phyloP scores from a whole-genome alignment of 306 rosid species.

The Vigna mungo region DNA sequence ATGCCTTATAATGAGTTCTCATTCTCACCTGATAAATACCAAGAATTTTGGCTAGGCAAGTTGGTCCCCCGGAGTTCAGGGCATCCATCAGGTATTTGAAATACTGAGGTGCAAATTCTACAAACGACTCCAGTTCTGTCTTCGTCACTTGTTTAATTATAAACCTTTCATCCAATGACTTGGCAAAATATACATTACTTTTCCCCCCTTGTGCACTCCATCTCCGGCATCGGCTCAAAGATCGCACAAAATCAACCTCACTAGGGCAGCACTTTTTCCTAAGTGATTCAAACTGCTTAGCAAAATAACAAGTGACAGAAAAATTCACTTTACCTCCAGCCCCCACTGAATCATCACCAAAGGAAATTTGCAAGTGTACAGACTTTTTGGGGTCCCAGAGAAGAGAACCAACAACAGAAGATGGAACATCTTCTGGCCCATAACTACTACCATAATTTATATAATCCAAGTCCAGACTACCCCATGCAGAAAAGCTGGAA shows the following conservation, averaged over 20 bases:
- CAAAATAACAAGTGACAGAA: constrained; percentile 93
- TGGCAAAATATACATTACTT: constrained; percentile 97
- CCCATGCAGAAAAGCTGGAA: constrained; percentile 80
- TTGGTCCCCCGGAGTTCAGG: constrained; percentile 80
- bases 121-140: constrained; percentile 94
- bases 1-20: constrained; percentile 30
- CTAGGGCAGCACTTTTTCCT: constrained; percentile 89
- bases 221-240: constrained; percentile 86
- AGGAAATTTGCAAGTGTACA: constrained; percentile 75
- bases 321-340: constrained; percentile 81
- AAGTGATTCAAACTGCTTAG: constrained; percentile 84
- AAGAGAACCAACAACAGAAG: constrained; percentile 68
- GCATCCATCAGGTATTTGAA: constrained; percentile 83
- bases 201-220: constrained; percentile 99
- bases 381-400: constrained; percentile 75
- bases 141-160: constrained; percentile 91
- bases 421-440: constrained; percentile 82
- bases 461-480: constrained; percentile 77
- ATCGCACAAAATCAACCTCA: constrained; percentile 82
- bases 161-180: constrained; percentile 92
- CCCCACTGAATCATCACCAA: constrained; percentile 70
- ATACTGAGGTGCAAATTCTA: constrained; percentile 86
- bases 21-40: constrained; percentile 91
- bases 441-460: constrained; percentile 70
- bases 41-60: constrained; percentile 95